Evolutionary conservation across 495 filamentous ascomycete species (phyloP).

Genomic region (Daldinia vernicosa): DNA sequence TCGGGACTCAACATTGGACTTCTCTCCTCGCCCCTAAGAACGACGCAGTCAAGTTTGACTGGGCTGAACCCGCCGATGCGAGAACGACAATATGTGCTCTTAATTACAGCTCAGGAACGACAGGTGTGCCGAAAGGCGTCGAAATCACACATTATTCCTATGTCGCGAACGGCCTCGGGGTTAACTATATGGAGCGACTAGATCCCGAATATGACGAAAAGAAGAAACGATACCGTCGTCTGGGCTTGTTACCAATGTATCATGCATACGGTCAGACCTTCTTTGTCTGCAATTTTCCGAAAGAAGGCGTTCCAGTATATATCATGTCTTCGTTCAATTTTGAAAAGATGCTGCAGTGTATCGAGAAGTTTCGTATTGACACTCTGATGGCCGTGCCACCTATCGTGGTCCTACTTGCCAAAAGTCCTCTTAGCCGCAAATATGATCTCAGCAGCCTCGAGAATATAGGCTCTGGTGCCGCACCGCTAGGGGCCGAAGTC

Average conservation of each 20-base stretch:
- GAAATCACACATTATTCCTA: constrained; percentile 79
- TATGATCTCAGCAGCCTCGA: constrained; percentile 76
- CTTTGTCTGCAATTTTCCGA: constrained; percentile 51
- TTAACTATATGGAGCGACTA: constrained; percentile 56
- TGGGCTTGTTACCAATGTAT: constrained; percentile 77
- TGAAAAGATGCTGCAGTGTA: constrained; percentile 69
- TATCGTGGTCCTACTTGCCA: constrained; percentile 75
- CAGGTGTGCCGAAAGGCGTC: constrained; percentile 85
- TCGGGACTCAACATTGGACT: constrained; percentile 55
- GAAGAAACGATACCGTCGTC: constrained; percentile 39
- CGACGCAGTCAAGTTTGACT: constrained; percentile 56
- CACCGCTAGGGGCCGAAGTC: constrained; percentile 71
- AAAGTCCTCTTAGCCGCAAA: constrained; percentile 69
- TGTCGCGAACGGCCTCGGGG: constrained; percentile 70
- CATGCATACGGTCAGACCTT: constrained; percentile 69
- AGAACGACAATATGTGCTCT: constrained; percentile 57
- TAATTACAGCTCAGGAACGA: constrained; percentile 82
- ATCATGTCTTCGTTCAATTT: constrained; percentile 82
- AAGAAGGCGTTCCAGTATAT: constrained; percentile 62
- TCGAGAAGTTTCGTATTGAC: constrained; percentile 75
- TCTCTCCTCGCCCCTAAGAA: constrained; percentile 50
- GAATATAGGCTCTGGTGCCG: constrained; percentile 66
- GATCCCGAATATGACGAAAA: constrained; percentile 54
- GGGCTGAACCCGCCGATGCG: constrained; percentile 51
- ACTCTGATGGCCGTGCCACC: constrained; percentile 69